Base-by-base conservation (phyloP, 2,329 filamentous ascomycete genomes). In the Penicillium sp. region DNA sequence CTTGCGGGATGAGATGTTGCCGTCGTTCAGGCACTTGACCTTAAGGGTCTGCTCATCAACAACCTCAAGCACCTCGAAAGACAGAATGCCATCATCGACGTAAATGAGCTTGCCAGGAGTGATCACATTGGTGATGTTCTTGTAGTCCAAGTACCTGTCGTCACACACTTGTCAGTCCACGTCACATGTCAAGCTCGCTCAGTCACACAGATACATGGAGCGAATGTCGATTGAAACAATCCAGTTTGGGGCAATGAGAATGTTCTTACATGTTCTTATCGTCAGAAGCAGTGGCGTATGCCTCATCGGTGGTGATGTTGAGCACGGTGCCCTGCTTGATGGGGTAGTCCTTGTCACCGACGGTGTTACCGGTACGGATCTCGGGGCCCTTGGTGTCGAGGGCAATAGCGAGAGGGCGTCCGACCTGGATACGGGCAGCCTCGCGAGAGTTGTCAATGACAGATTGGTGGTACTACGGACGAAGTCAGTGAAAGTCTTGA, bases 101-200 rank as follows among this genome's bases (percentile, higher is more conserved):
- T 96, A 99, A 83, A 99, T 95, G 78, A 89, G 88, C 72, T 94
- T 93, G 73, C 93, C 94, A 59, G 86, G 82, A 75, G 90, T 80
- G 73, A 99, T 97, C 70, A 99, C 94, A 82, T 95, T 96, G 80
- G 93, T 97, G 80, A 99, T 97, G 85, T 99, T 99, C 88, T 96
- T 95, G 85, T 99, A 97, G 83, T 97, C 93, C 73, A 97, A 89
- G 74, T 92, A 97, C 88, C 90, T 93, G 63, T 43, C 33, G 53
- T 54, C 31, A 31, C 13, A 37, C 19, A 35, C 19, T 35, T 43
- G 53, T 70, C 55, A 71, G 63, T 58, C 40, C n/a, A 29, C 13
- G 41, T 51, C 31, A 40, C 41, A 31, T 46, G 31, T 12, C 46
- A 41, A 37, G 19, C 42, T 47, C 31, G 23, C 19, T 35, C 12